phyloP scores from a whole-genome alignment of 371 early-diverging fungal genomes.

The Blyttiomyces sp. region DNA sequence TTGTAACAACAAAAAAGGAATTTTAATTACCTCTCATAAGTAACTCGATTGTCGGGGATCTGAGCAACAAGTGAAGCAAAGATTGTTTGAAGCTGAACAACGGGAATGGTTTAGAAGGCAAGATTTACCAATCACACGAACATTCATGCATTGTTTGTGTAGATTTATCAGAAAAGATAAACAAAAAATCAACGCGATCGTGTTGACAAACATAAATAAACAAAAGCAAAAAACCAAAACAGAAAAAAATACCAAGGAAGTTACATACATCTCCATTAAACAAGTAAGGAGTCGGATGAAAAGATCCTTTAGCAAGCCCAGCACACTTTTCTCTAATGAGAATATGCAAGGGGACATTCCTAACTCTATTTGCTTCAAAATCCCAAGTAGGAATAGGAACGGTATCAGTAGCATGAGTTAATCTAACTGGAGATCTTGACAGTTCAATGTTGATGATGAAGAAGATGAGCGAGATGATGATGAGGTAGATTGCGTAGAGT shows the following conservation, averaged over 20 bases:
- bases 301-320: conserved; percentile 2
- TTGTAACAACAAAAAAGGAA: background rate
- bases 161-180: no score
- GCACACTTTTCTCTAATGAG: conserved; percentile 7
- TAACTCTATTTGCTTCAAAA: background rate
- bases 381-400: background rate
- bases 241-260: background rate
- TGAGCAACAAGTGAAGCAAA: conserved; percentile 20
- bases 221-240: background rate
- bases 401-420: conserved; percentile 14
- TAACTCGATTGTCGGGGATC: background rate
- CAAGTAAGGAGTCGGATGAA: conserved; percentile 13
- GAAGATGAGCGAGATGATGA: background rate
- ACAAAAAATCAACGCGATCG: no score
- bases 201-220: no score
- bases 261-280: conserved; percentile 10
- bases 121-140: no score
- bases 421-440: background rate
- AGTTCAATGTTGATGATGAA: conserved; percentile 1
- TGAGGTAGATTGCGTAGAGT: background rate
- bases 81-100: conserved; percentile 22
- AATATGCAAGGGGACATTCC: conserved; percentile 1
- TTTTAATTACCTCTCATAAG: conserved; percentile 11
- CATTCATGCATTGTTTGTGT: no score
- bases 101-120: no score